phyloP scores from a whole-genome alignment of 495 filamentous ascomycete species.

The Hyaloscypha hepaticicola region DNA sequence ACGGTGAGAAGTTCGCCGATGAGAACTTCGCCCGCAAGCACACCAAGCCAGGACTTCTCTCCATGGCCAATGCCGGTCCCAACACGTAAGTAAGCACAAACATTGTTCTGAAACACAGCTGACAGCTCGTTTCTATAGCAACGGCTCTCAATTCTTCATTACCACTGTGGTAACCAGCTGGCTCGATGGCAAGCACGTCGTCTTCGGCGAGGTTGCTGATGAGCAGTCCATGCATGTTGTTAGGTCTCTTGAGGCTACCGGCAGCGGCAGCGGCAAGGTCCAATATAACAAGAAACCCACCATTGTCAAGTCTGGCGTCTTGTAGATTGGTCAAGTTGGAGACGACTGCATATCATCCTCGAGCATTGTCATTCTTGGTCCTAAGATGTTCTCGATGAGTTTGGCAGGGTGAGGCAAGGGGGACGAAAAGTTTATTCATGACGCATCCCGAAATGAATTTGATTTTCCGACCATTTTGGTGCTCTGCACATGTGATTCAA shows the following conservation, averaged over 20 bases:
- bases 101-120: constrained; percentile 20
- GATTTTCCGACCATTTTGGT: constrained; percentile 11
- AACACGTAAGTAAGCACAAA: constrained; percentile 60
- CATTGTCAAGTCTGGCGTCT: constrained; percentile 60
- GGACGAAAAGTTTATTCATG: constrained; percentile 31
- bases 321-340: constrained; percentile 39
- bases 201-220: constrained; percentile 77
- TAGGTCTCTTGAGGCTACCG: constrained; percentile 70
- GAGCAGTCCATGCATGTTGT: constrained; percentile 61
- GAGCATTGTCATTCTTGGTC: constrained; percentile 18
- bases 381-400: neutral
- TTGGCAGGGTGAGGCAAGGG: constrained; percentile 15
- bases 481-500: constrained; percentile 3
- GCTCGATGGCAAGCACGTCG: constrained; percentile 78
- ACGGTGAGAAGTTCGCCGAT: constrained; percentile 84
- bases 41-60: constrained; percentile 74
- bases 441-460: constrained; percentile 21
- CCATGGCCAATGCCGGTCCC: constrained; percentile 94
- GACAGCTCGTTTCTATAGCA: constrained; percentile 46
- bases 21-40: constrained; percentile 86
- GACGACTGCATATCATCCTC: constrained; percentile 19
- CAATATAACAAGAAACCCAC: constrained; percentile 63
- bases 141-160: constrained; percentile 79
- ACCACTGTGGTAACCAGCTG: constrained; percentile 70
- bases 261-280: constrained; percentile 60